Evolutionary conservation across 2,329 filamentous ascomycete species (phyloP).

Genomic region (Fusarium sp.): DNA sequence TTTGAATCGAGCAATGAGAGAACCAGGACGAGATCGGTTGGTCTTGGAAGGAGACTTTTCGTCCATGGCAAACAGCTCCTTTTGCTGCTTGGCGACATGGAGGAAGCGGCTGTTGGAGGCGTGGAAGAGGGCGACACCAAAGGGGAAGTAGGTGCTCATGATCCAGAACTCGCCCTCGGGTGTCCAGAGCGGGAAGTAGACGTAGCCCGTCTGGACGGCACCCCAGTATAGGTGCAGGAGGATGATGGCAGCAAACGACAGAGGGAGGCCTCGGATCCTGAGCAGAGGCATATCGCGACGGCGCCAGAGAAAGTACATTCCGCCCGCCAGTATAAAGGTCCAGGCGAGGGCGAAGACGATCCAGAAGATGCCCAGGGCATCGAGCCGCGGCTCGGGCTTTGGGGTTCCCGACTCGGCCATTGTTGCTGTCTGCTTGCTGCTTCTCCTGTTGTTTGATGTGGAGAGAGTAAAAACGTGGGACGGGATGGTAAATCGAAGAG

Average conservation of each 20-base stretch:
- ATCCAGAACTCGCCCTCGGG: slow-evolving; percentile 72
- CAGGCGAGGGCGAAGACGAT: slow-evolving; percentile 52
- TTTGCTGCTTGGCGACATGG: slow-evolving; percentile 67
- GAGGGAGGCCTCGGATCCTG: slow-evolving; percentile 53
- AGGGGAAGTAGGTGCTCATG: slow-evolving; percentile 74
- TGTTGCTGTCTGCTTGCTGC: background rate
- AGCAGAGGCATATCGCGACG: slow-evolving; percentile 56
- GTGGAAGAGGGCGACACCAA: slow-evolving; percentile 75
- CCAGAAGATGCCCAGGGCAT: slow-evolving; percentile 57
- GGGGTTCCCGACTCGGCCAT: slow-evolving; percentile 40
- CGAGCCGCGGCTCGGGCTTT: slow-evolving; percentile 48
- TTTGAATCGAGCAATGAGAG: slow-evolving; percentile 52
- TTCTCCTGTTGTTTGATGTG: background rate
- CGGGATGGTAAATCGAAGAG: background rate
- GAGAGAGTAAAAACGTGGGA: background rate
- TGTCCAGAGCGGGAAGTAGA: slow-evolving; percentile 56
- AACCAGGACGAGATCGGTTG: slow-evolving; percentile 24
- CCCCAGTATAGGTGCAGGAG: slow-evolving; percentile 59
- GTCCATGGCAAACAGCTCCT: slow-evolving; percentile 50
- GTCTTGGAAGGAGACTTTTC: slow-evolving; percentile 17
- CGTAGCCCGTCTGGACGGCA: slow-evolving; percentile 54
- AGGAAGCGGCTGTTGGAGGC: slow-evolving; percentile 72
- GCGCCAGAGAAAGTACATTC: slow-evolving; percentile 55
- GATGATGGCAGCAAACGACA: slow-evolving; percentile 56
- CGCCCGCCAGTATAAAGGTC: slow-evolving; percentile 53